Evolutionary conservation across 2,329 filamentous ascomycete species (phyloP), one percentile per base, ranked within the genome.

Genomic region (Lasiodiplodia hormozganensis): DNA sequence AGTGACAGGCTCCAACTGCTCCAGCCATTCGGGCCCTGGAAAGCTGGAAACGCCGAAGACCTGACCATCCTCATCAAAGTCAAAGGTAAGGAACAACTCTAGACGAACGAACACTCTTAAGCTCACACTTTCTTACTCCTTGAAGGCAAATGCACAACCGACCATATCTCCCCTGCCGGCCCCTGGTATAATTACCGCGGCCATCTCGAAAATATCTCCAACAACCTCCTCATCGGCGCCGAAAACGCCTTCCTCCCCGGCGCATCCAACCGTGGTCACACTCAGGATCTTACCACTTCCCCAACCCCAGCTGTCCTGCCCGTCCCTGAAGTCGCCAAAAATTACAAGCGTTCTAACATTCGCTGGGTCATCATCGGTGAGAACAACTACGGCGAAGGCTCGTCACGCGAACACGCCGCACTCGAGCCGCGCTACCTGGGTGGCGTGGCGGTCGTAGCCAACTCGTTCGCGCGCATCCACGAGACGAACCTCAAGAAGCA

Each of bases 161-260:
- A 81, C 62, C 80, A 81, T 36, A 81, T 81, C 31, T 78, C 78
- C 0, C 77, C 79, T 1, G 78, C 79, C 0, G 79, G 78, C 0
- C 77, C 78, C 0, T 81, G 79, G 80, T 80, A 77, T 53, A 78
- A 77, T 14, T 81, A 79, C 62, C 76, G 79, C 1, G 80, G 79
- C 2, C 79, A 81, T 60, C 75, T 81, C 2, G 78, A 79, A 43
- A 80, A 80, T 51, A 81, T 81, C 62, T 76, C 74, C 70, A 76
- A 79, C 70, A 80, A 80, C 69, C 74, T 78, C 67, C 74, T 80
- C 8, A 73, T 77, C 34, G 79, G 72, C 21, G 80, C 71, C 7
- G 21, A 66, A 11, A 81, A 79, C 62, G 74, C 71, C 16, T 76
- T 78, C 65, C 68, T 79, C 1, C 72, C 65, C 4, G 68, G 57